A percentile compares a stretch with the other conserved stretches of the same genome.
Conservation (phyloP, 169 alveolate species). For the Cyclospora cayetanensis region DNA sequence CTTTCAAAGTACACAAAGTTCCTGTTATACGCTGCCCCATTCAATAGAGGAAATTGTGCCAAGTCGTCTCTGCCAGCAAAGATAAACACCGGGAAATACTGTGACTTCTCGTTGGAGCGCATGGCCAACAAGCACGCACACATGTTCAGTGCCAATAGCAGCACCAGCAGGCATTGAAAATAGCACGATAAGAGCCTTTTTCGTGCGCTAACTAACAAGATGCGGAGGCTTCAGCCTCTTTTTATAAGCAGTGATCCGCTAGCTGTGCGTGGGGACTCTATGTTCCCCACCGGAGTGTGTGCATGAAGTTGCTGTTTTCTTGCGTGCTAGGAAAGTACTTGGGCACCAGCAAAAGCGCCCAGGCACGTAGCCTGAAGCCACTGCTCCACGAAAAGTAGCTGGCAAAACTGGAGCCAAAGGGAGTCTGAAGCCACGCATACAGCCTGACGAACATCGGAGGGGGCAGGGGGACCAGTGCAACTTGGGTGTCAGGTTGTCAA, state of each 20-base stretch:
- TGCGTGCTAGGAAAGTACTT: slow-evolving; percentile 49
- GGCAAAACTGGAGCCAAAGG: slow-evolving; percentile 65
- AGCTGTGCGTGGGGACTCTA: no score
- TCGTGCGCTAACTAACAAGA: no score
- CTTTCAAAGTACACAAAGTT: slow-evolving; percentile 76
- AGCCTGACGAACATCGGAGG: slow-evolving; percentile 30
- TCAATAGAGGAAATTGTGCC: slow-evolving; percentile 4
- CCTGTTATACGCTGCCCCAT: slow-evolving; percentile 65
- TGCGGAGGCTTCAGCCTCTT: no score
- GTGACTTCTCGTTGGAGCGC: no score
- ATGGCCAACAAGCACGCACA: no score
- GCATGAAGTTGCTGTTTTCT: slow-evolving; percentile 69
- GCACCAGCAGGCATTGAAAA: no score
- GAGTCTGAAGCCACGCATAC: slow-evolving; percentile 72
- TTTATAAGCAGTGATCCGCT: no score
- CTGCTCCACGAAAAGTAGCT: slow-evolving; percentile 66
- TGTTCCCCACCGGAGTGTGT: slow-evolving; percentile 54
- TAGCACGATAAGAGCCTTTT: no score
- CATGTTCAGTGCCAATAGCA: no score
- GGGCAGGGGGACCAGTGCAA: no score
- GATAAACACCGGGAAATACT: no score
- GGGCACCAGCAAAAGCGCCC: slow-evolving; percentile 61
- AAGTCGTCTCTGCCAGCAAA: slow-evolving; percentile 22
- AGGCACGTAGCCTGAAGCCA: slow-evolving; percentile 61
- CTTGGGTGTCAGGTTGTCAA: no score